A percentile compares a stretch with the other conserved stretches of the same genome.
Conservation (phyloP, 257 asterid genomes). For the Knoxia roxburghii region DNA sequence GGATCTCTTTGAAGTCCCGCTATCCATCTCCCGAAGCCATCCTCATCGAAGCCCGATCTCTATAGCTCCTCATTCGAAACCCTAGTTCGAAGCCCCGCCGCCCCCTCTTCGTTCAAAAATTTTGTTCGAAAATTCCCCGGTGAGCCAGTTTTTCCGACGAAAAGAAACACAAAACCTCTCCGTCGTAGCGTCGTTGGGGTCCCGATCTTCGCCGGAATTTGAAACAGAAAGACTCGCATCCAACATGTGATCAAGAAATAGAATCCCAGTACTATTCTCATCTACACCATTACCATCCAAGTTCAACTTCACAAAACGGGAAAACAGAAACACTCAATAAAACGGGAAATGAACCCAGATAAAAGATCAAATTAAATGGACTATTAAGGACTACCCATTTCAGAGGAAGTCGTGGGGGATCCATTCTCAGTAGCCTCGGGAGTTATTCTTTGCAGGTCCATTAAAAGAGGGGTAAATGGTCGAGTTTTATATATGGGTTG, state of each 20-base stretch:
- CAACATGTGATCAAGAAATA: conserved; percentile 94
- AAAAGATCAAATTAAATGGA: not conserved
- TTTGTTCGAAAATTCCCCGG: too few relatives aligned
- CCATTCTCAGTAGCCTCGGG: conserved; percentile 48
- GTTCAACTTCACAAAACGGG: conserved; percentile 53
- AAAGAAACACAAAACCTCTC: too few relatives aligned
- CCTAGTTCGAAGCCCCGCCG: too few relatives aligned
- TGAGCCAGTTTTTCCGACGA: too few relatives aligned
- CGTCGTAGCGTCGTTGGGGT: too few relatives aligned
- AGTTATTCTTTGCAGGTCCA: conserved; percentile 27
- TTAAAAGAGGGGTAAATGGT: conserved; percentile 20
- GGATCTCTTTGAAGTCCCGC: too few relatives aligned
- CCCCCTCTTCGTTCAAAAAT: too few relatives aligned
- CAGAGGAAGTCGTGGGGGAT: conserved; percentile 32
- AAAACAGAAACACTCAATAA: not conserved
- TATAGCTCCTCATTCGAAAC: too few relatives aligned
- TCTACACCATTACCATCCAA: conserved; percentile 85
- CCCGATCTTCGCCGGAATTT: too few relatives aligned
- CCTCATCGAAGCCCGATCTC: too few relatives aligned
- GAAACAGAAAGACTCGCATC: conserved; percentile 54
- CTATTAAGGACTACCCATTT: conserved; percentile 28
- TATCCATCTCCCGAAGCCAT: too few relatives aligned
- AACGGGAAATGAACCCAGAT: not conserved
- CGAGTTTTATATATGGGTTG: conserved; percentile 8
- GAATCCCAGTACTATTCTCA: conserved; percentile 73